These are phyloP conservation scores for Eutrema japonicum DNA, from an alignment of 345 rosid species.

Conservation along the genomic window DNA sequence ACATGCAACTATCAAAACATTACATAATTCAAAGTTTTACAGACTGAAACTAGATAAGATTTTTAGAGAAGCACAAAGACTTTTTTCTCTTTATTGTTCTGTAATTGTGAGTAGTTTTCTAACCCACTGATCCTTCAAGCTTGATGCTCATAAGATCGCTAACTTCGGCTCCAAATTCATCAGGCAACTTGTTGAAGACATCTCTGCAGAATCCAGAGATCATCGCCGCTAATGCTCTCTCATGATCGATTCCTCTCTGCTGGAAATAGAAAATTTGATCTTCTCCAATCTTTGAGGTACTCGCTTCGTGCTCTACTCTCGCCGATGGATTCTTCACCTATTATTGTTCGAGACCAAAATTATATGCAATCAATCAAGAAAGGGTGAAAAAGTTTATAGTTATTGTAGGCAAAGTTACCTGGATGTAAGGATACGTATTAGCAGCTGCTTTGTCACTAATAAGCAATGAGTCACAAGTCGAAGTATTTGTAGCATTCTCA, in stretches of 20 bases:
- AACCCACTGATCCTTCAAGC: conserved; percentile 96
- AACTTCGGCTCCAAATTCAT: conserved; percentile 91
- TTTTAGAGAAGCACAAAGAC: too few species aligned
- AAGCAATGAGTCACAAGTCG: conserved; percentile 96
- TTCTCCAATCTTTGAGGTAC: conserved; percentile 92
- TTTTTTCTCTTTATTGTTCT: neutral
- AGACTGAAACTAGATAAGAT: neutral
- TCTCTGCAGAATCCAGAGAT: conserved; percentile 90
- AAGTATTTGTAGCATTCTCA: conserved; percentile 82
- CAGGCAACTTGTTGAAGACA: conserved; percentile 93
- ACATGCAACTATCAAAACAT: conserved; percentile 8
- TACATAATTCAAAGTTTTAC: neutral
- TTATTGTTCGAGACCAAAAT: conserved; percentile 11
- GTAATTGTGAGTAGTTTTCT: conserved; percentile 23
- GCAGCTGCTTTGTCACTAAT: conserved; percentile 94
- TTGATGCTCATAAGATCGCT: conserved; percentile 90
- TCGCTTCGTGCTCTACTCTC: conserved; percentile 93
- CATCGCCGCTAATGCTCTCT: conserved; percentile 98
- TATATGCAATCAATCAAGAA: too few species aligned
- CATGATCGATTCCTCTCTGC: conserved; percentile 91
- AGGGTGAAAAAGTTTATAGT: neutral
- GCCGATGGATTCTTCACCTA: conserved; percentile 91
- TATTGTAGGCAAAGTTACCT: conserved; percentile 46
- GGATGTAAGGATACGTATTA: conserved; percentile 97
- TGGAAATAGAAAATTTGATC: conserved; percentile 97